Evolutionary conservation across 495 filamentous ascomycete genomes (phyloP).

Genomic region (Neurospora sublineolata): DNA sequence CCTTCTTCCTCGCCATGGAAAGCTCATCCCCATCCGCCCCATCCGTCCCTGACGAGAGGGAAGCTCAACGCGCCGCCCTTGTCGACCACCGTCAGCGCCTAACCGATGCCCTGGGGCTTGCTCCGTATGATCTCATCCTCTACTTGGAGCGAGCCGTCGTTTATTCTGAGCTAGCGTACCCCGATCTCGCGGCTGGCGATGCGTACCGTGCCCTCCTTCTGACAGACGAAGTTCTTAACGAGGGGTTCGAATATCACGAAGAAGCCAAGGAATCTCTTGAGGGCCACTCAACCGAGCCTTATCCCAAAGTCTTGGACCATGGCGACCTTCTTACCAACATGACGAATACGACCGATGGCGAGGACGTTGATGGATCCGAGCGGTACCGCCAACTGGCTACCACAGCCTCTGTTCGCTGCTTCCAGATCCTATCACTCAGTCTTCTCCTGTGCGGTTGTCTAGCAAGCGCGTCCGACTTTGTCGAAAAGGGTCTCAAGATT

Average conservation of each 20-base stretch:
- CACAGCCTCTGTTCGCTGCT: slow-evolving; percentile 39
- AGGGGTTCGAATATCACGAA: slow-evolving; percentile 55
- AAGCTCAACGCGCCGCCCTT: slow-evolving; percentile 25
- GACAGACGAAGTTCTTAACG: slow-evolving; percentile 65
- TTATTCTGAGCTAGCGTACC: slow-evolving; percentile 68
- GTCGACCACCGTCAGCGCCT: slow-evolving; percentile 34
- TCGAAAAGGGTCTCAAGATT: slow-evolving; percentile 36
- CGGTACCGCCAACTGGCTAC: slow-evolving; percentile 25
- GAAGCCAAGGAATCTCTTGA: slow-evolving; percentile 34
- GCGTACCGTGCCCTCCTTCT: slow-evolving; percentile 82
- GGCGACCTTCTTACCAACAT: slow-evolving; percentile 28
- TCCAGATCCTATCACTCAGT: slow-evolving; percentile 45
- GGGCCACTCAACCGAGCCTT: slow-evolving; percentile 16
- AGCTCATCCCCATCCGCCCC: slow-evolving; percentile 21
- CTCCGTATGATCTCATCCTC: slow-evolving; percentile 67
- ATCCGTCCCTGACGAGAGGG: slow-evolving; percentile 21
- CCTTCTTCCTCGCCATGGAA: slow-evolving; percentile 20
- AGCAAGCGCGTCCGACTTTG: slow-evolving; percentile 57
- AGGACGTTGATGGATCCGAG: slow-evolving; percentile 15
- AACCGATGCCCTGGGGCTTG: slow-evolving; percentile 35
- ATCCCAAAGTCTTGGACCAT: slow-evolving; percentile 29
- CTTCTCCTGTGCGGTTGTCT: slow-evolving; percentile 59
- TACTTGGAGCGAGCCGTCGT: slow-evolving; percentile 62
- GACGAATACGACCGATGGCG: slow-evolving; percentile 25
- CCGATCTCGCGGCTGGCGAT: slow-evolving; percentile 81